Evolutionary conservation across 148 eudicot species (phyloP).

Genomic region (Polygonum maritimum): DNA sequence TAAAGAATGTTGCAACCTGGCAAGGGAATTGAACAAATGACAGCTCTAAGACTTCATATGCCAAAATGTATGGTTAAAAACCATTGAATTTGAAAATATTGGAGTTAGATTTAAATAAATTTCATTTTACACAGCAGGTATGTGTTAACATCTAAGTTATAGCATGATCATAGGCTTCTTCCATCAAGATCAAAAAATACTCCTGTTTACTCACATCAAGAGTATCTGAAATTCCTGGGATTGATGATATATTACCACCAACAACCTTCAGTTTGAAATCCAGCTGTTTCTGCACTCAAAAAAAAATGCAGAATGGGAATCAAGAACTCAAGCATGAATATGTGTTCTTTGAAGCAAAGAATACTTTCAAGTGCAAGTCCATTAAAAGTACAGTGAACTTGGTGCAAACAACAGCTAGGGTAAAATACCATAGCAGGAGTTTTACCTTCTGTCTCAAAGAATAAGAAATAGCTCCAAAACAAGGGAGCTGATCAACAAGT

Average conservation of each 20-base stretch:
- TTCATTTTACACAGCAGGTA: not conserved
- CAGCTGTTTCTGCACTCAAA: conserved; percentile 52
- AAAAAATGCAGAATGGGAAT: not conserved
- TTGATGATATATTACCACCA: conserved; percentile 68
- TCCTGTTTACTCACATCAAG: conserved; percentile 45
- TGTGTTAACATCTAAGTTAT: not conserved
- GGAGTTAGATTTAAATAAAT: not conserved
- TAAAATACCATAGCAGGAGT: not conserved
- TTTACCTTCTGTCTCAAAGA: conserved; percentile 73
- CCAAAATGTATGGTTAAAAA: not conserved
- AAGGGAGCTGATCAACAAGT: conserved; percentile 67
- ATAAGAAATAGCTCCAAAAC: conserved; percentile 74
- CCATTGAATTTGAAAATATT: not conserved
- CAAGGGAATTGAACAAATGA: not conserved
- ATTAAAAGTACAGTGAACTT: not conserved
- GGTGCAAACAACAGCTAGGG: not conserved
- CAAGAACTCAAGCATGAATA: not conserved
- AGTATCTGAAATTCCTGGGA: conserved; percentile 82
- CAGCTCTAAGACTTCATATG: too few relatives aligned
- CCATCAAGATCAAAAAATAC: not conserved
- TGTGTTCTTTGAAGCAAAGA: not conserved
- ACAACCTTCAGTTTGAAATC: conserved; percentile 76
- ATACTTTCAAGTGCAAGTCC: not conserved
- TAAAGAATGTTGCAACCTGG: not conserved
- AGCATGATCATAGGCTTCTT: not conserved